phyloP scores from a whole-genome alignment of 2,329 filamentous ascomycete genomes.

The Fusarium cicatricum region DNA sequence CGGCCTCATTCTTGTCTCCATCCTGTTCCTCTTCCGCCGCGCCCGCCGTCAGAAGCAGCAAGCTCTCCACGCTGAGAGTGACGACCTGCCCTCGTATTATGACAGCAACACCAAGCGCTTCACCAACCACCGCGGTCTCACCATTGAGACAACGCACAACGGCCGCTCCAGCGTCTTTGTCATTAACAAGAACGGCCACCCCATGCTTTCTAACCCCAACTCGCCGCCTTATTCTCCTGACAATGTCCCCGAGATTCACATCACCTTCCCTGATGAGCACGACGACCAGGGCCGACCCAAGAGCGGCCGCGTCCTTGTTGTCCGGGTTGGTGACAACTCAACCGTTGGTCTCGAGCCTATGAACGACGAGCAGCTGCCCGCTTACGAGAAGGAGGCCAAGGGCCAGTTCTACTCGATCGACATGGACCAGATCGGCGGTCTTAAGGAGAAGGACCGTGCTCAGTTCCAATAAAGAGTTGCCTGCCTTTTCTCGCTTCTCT shows the following conservation, averaged over 20 bases:
- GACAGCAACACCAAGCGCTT: constrained; percentile 59
- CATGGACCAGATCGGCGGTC: constrained; percentile 90
- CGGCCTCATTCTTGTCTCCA: constrained; percentile 71
- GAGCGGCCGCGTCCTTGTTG: constrained; percentile 89
- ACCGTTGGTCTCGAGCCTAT: constrained; percentile 89
- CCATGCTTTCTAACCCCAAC: constrained; percentile 77
- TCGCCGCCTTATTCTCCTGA: constrained; percentile 81
- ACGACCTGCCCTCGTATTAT: constrained; percentile 75
- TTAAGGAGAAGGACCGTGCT: constrained; percentile 83
- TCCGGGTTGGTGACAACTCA: constrained; percentile 87
- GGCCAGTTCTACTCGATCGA: constrained; percentile 92
- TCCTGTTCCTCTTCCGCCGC: constrained; percentile 77
- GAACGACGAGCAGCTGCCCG: constrained; percentile 80
- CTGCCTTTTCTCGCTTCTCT: constrained; percentile 19
- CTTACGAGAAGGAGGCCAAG: constrained; percentile 84
- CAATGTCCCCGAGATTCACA: constrained; percentile 92
- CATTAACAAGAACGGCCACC: constrained; percentile 78
- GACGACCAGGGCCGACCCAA: constrained; percentile 83
- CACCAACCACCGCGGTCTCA: constrained; percentile 63
- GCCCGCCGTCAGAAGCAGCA: constrained; percentile 61
- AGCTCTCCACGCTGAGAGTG: constrained; percentile 45
- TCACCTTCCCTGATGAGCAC: constrained; percentile 96
- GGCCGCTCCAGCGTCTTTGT: constrained; percentile 76
- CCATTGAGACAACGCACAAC: constrained; percentile 63
- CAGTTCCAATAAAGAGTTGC: constrained; percentile 47